phyloP scores from a whole-genome alignment of 495 filamentous ascomycete genomes.

The Xanthoparmelia taractica region DNA sequence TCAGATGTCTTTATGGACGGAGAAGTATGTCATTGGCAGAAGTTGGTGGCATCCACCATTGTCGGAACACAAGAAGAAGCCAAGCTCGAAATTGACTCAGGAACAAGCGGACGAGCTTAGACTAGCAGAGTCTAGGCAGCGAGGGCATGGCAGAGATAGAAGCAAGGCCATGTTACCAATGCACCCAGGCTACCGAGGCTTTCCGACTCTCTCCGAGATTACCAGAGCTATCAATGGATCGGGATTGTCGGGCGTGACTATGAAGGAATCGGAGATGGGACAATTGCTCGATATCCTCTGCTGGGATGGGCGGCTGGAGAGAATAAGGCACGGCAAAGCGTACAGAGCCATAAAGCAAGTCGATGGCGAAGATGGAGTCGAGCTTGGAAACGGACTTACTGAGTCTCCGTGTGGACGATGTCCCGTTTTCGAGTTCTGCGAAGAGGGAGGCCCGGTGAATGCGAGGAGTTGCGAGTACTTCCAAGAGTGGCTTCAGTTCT shows the following conservation, averaged over 20 bases:
- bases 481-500: constrained; percentile 58
- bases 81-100: constrained; percentile 10
- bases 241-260: constrained; percentile 41
- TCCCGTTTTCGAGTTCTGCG: constrained; percentile 89
- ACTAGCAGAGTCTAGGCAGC: constrained; percentile 13
- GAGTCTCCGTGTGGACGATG: constrained; percentile 87
- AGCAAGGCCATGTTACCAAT: constrained; percentile 45
- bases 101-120: constrained; percentile 21
- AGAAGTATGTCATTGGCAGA: constrained; percentile 58
- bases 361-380: constrained; percentile 31
- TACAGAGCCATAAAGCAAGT: constrained; percentile 43
- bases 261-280: constrained; percentile 63
- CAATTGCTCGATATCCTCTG: constrained; percentile 77
- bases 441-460: constrained; percentile 78
- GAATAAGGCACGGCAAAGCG: constrained; percentile 40
- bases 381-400: constrained; percentile 59
- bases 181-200: constrained; percentile 60
- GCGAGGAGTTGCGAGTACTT: constrained; percentile 90
- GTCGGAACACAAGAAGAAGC: constrained; percentile 13
- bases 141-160: constrained; percentile 11
- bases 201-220: constrained; percentile 69
- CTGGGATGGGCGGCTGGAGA: constrained; percentile 65
- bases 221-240: constrained; percentile 61
- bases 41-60: constrained; percentile 52
- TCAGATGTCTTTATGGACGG: constrained; percentile 56